Conservation (phyloP, 345 rosid genomes). For the Linum lewisii region DNA sequence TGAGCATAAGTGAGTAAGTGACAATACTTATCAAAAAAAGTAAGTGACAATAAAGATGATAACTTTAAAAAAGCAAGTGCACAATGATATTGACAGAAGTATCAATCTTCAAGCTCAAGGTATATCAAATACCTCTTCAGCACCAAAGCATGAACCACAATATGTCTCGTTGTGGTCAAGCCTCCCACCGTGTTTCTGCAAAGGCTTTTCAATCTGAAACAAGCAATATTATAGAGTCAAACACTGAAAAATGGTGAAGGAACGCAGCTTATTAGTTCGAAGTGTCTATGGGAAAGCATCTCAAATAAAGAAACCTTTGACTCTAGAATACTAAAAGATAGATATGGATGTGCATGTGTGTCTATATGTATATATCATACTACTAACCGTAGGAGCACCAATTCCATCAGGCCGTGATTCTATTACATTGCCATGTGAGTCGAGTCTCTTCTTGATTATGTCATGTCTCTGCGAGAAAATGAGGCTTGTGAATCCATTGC, state of each 20-base stretch:
- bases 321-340: too few species aligned
- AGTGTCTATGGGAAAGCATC: too few species aligned
- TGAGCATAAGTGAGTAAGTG: too few species aligned
- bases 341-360: background rate
- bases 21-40: too few species aligned
- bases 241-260: background rate
- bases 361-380: background rate
- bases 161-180: constrained; percentile 92
- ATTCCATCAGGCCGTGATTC: constrained; percentile 80
- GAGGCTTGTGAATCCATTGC: background rate
- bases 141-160: constrained; percentile 93
- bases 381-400: constrained; percentile 80
- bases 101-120: background rate
- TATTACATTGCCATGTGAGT: constrained; percentile 63
- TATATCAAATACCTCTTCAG: constrained; percentile 46
- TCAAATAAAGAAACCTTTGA: too few species aligned
- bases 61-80: too few species aligned
- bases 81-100: too few species aligned
- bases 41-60: too few species aligned
- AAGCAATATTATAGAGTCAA: constrained; percentile 16
- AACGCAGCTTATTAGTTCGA: background rate
- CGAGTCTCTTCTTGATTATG: constrained; percentile 74
- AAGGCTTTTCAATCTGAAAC: constrained; percentile 73
- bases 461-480: constrained; percentile 65
- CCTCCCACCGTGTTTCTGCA: constrained; percentile 96